A percentile compares a stretch with the other conserved stretches of the same genome.
Evolutionary conservation across 176 grass and related monocot genomes (phyloP).

Genomic region (Aechmea fasciata): DNA sequence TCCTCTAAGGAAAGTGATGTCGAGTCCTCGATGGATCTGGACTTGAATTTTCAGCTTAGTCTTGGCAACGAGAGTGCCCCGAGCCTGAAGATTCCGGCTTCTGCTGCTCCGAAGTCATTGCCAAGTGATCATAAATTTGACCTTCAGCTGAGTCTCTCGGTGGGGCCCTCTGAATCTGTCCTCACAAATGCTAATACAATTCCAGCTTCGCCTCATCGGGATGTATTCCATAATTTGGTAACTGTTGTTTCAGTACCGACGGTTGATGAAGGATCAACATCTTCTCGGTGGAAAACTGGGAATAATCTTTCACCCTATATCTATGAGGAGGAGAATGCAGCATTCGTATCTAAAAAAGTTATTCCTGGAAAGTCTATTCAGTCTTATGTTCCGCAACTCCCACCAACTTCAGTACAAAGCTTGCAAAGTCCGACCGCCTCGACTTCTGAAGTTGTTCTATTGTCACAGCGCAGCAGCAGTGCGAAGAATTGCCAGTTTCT

Average conservation of each 20-base stretch:
- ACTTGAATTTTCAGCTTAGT: constrained; percentile 50
- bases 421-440: constrained; percentile 29
- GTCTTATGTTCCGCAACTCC: constrained; percentile 7
- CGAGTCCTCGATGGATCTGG: constrained; percentile 53
- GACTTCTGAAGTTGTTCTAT: constrained; percentile 30
- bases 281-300: constrained; percentile 52
- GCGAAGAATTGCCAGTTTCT: constrained; percentile 53
- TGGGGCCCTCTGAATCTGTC: constrained; percentile 52
- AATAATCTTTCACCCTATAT: constrained; percentile 43
- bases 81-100: constrained; percentile 25
- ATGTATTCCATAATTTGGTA: constrained; percentile 21
- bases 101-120: constrained; percentile 32
- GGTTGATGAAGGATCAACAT: constrained; percentile 86
- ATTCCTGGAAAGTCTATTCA: constrained; percentile 14
- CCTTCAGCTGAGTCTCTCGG: constrained; percentile 57
- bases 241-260: constrained; percentile 36
- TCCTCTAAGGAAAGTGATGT: constrained; percentile 50
- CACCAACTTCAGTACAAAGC: constrained; percentile 20
- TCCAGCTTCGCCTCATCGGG: constrained; percentile 13
- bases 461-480: constrained; percentile 29
- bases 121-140: constrained; percentile 32
- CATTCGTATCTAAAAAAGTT: constrained; percentile 15
- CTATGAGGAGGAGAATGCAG: constrained; percentile 17
- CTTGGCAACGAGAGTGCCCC: constrained; percentile 47
- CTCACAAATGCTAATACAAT: constrained; percentile 33